A percentile compares a stretch with the other conserved stretches of the same genome.
These are phyloP conservation scores for Diplodia corticola DNA, from an alignment of 2,329 filamentous ascomycete genomes.

Conservation along the genomic window DNA sequence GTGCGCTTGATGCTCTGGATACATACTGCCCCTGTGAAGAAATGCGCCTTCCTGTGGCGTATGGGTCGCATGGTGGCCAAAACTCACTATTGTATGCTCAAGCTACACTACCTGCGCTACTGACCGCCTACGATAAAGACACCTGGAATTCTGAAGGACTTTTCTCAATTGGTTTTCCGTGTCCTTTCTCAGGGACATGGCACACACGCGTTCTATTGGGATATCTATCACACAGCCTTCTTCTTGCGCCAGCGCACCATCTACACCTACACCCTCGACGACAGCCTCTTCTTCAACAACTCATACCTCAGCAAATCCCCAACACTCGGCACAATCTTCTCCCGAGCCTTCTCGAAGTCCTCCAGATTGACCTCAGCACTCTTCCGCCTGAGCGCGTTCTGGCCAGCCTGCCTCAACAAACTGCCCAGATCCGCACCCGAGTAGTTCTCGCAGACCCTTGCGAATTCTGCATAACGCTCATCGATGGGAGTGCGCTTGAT, in stretches of 20 bases:
- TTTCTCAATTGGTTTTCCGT: too few species aligned
- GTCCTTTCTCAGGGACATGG: too few species aligned
- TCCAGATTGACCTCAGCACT: constrained; percentile 48
- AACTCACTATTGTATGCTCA: not conserved
- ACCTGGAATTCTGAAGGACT: too few species aligned
- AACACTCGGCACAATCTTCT: constrained; percentile 53
- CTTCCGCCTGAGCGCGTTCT: constrained; percentile 54
- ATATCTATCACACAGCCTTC: not conserved
- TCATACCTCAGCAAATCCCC: constrained; percentile 60
- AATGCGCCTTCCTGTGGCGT: not conserved
- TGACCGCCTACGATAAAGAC: too few species aligned
- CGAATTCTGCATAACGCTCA: constrained; percentile 62
- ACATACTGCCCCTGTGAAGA: not conserved
- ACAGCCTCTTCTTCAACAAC: constrained; percentile 52
- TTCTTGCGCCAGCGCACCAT: not conserved
- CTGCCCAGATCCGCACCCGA: constrained; percentile 67
- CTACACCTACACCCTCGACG: constrained; percentile 26
- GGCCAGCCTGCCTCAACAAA: constrained; percentile 60
- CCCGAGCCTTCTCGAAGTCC: constrained; percentile 48
- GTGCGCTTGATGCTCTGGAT: not conserved
- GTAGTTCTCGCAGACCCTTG: constrained; percentile 74
- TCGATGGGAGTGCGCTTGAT: constrained; percentile 55
- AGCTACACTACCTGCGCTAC: not conserved
- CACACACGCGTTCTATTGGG: not conserved
- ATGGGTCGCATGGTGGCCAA: not conserved